Evolutionary conservation across 805 yeast species (phyloP), one percentile per base, ranked within the genome.

Genomic region (Pichia deserticola): DNA sequence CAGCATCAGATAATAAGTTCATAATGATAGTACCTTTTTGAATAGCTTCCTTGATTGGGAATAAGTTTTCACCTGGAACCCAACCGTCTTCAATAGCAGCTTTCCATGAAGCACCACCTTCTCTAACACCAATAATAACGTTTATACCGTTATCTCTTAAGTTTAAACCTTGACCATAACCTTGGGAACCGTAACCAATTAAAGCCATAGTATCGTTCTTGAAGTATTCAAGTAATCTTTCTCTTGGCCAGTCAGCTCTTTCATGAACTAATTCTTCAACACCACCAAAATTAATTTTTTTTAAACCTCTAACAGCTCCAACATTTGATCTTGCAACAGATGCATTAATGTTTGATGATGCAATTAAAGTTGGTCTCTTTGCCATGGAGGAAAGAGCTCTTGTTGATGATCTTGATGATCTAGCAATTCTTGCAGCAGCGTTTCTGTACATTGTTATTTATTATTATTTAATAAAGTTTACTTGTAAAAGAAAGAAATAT

Each of bases 131-230:
- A 62, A 93, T 79, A 71, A 93, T 87, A 63, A 92, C 99, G 73
- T 92, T 92, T 68, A 93, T 74, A 74, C 99, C 99, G 68, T 93
- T 92, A 81, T 93, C 99, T 78, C 99, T 88, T 78, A 95, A 78
- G 89, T 93, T 93, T 65, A 93, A 83, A 76, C 97, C 98, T 80
- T 93, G 99, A 71, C 99, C 99, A 81, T 93, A 92, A 81, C 99
- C 99, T 79, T 93, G 99, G 60, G 99, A 92, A 70, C 99, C 99
- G 84, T 93, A 93, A 75, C 99, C 99, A 63, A 93, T 90, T 68
- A 93, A 76, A 61, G 99, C 98, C 68, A 93, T 78, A 55, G 99
- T 93, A 73, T 93, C 98, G 74, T 90, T 78, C 82, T 93, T 92
- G 89, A 93, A 93, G 82, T 90, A 93, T 67, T 89, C 90, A 57